Base-by-base conservation (phyloP, 371 early-diverging fungal genomes). In the Saksenaea oblongispora region DNA sequence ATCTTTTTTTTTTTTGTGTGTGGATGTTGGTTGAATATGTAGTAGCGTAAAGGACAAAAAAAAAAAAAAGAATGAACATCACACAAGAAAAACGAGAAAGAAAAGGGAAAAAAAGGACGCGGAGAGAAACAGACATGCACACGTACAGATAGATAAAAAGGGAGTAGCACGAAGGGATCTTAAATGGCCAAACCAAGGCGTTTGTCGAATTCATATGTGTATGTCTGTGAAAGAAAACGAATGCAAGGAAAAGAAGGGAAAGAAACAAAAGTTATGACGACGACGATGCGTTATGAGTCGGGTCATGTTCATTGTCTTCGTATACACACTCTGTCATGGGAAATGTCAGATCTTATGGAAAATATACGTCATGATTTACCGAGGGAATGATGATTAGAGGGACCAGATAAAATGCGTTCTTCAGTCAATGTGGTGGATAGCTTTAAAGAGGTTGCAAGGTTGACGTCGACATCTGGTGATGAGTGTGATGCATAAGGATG, bases 31-130 rank as follows among this genome's bases (percentile, higher is more conserved):
- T 27, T 58, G 34, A 41, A 59, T 44, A 44, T 39, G 14, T 60
- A 41, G 47, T 60, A 60, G 17, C 15, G 42, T 44, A 51, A 41
- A 34, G 22, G 18, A 22, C 18, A 22, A 22, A 47, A 47, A 11
- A 13, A 36, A 36, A n/a, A n/a, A n/a, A n/a, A n/a, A n/a, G n/a
- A n/a, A 3, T 39, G 39, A 39, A 10, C 36, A 56, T 55, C 54
- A 63, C 44, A 54, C 44, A 51, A 41, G 36, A 56, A 14, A 4
- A 55, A 54, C 26, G 28, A 42, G 42, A 17, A 35, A 42, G 28
- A 47, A 47, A 24, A 26, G 28, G 34, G 51, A 47, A 35, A 63
- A 26, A 57, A 51, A 56, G n/a, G 3, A 13, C 41, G 42, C 31
- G 34, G 22, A 47, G 27, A 35, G 51, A 56, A 57, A 47, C 17